Base-by-base conservation (phyloP, 345 rosid species). In the Lagerstroemia speciosa region DNA sequence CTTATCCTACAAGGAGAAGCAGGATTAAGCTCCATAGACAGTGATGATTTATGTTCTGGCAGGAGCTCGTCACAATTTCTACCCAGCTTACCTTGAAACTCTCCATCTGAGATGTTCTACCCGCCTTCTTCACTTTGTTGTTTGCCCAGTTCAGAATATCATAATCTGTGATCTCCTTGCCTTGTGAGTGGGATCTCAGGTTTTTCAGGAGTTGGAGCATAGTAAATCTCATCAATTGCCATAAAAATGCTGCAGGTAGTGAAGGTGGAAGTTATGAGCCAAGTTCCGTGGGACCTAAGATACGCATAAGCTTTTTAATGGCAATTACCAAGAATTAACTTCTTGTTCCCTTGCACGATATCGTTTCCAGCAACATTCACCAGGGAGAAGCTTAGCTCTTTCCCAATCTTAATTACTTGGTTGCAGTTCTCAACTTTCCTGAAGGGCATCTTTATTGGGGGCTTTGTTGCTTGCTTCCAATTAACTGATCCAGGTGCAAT, bases 291-390 rank as follows among this genome's bases (percentile, higher is more conserved):
- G 46, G 10, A 41, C 46, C 46, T 14, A 41, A 9, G 16, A 41
- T 16, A 41, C 46, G 16, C 7, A 41, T 14, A 62, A 63, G 32
- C 40, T 7, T 53, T 41, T 27, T 38, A 33, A 63, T 9, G 7
- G 26, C 27, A 46, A 34, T 78, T 70, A 83, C 98, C 97, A 36
- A 90, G 73, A 70, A 89, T 77, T 65, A 90, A 88, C 75, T 92
- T 92, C 84, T 89, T 92, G 65, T 92, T 89, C 78, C 98, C 98
- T 74, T 90, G 95, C 77, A 92, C 89, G 43, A 90, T 77, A 83
- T 94, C 96, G 79, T 89, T 94, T 34, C 98, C 97, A 78, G 98
- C 99, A 68, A 91, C 88, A 83, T 94, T 94, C 79, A 94, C 97
- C 70, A 94, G 91, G 72, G 99, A 94, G 78, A 94, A 89, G 58